Conservation (phyloP, 495 filamentous ascomycete genomes). For the Parachaetomium inaequale region DNA sequence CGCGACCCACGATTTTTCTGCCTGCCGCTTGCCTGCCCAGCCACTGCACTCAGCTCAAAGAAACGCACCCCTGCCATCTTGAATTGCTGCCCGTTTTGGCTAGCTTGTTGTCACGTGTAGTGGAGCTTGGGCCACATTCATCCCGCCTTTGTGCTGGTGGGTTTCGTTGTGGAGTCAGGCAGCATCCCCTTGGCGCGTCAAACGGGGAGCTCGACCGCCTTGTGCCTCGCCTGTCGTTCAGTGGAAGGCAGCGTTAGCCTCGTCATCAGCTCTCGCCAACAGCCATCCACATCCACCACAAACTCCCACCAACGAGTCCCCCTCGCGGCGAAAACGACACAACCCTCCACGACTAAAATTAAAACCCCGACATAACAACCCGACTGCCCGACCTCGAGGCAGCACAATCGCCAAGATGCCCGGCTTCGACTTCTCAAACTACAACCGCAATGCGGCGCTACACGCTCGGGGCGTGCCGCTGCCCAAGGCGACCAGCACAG, state of each 20-base stretch:
- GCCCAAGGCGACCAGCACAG: slow-evolving; percentile 96
- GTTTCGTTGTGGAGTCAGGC: slow-evolving; percentile 22
- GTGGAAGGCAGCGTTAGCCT: slow-evolving; percentile 39
- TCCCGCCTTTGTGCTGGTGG: not conserved
- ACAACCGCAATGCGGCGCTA: slow-evolving; percentile 94
- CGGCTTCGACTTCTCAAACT: slow-evolving; percentile 99
- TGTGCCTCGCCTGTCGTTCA: slow-evolving; percentile 15
- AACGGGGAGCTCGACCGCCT: slow-evolving; percentile 9
- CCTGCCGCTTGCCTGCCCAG: slow-evolving; percentile 18
- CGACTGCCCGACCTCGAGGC: slow-evolving; percentile 6
- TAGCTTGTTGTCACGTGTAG: slow-evolving; percentile 27
- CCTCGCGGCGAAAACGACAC: not conserved
- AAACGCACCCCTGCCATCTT: slow-evolving; percentile 12
- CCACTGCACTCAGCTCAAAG: too few relatives aligned
- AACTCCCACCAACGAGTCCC: slow-evolving; percentile 8
- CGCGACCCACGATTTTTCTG: slow-evolving; percentile 34
- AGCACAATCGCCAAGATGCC: slow-evolving; percentile 61
- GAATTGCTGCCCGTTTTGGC: slow-evolving; percentile 17
- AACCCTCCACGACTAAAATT: not conserved
- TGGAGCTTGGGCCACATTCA: slow-evolving; percentile 33
- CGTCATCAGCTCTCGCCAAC: slow-evolving; percentile 38
- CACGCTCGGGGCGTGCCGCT: slow-evolving; percentile 89
- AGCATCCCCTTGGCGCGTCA: slow-evolving; percentile 23
- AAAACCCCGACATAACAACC: not conserved
- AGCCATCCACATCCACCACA: slow-evolving; percentile 11